Percentiles rank a stretch among this genome's conserved stretches.
These are phyloP conservation scores for Porodaedalea pini DNA, from an alignment of 1,284 basidiomycete genomes.

Conservation along the genomic window DNA sequence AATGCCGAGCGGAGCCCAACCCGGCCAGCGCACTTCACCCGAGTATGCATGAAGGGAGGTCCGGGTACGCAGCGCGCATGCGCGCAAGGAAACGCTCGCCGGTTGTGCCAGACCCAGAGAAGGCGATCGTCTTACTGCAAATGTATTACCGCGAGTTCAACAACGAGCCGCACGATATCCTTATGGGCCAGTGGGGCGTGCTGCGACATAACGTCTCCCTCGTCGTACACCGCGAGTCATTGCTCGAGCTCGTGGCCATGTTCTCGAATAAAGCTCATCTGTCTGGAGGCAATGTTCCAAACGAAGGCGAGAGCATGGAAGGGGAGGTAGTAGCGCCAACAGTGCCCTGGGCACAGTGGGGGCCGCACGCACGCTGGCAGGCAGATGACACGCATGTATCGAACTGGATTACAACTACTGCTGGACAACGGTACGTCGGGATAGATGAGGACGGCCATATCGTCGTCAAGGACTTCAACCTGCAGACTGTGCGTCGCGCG, in stretches of 20 bases:
- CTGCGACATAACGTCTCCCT: constrained; percentile 31
- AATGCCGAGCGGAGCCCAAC: constrained; percentile 45
- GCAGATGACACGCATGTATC: constrained; percentile 34
- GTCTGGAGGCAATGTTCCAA: neutral
- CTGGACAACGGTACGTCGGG: constrained; percentile 42
- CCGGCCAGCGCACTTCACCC: constrained; percentile 29
- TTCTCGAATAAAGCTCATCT: constrained; percentile 12
- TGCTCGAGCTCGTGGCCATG: constrained; percentile 27
- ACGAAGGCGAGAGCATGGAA: neutral
- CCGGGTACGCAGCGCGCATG: constrained; percentile 10
- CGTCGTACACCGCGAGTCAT: constrained; percentile 37
- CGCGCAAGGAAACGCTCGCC: constrained; percentile 22
- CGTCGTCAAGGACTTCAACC: constrained; percentile 42
- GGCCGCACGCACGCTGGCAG: constrained; percentile 43
- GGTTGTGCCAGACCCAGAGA: constrained; percentile 34
- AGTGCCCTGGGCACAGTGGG: constrained; percentile 43
- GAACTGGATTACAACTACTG: constrained; percentile 48
- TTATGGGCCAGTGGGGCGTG: constrained; percentile 16
- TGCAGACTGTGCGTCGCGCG: constrained; percentile 29
- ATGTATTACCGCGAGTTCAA: constrained; percentile 27
- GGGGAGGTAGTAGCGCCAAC: neutral
- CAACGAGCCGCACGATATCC: constrained; percentile 16
- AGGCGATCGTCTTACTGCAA: constrained; percentile 42
- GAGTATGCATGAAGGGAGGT: constrained; percentile 9
- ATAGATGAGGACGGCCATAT: constrained; percentile 25